phyloP scores from a whole-genome alignment of 805 yeast species.

The Isabelozyma rhagii region DNA sequence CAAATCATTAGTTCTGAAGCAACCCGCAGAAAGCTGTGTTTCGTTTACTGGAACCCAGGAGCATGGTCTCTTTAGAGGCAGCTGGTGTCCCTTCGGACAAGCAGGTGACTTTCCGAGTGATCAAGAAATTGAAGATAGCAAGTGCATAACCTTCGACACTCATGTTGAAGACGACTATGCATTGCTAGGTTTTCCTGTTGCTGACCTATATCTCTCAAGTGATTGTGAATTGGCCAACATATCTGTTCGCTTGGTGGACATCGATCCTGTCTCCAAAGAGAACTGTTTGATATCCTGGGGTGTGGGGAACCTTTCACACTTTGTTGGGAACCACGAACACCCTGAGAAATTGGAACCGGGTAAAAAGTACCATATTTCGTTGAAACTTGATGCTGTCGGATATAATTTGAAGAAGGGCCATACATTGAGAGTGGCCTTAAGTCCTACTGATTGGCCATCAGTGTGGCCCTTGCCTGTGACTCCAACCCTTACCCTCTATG shows the following conservation, averaged over 20 bases:
- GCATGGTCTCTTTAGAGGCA: slow-evolving; percentile 44
- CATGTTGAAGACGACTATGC: slow-evolving; percentile 15
- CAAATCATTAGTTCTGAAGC: not conserved
- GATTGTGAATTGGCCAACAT: slow-evolving; percentile 38
- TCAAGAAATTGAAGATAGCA: slow-evolving; percentile 40
- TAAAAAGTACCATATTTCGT: slow-evolving; percentile 26
- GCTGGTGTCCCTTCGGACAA: slow-evolving; percentile 46
- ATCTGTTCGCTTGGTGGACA: slow-evolving; percentile 37
- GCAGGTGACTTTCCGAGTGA: slow-evolving; percentile 46
- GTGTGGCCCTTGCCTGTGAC: slow-evolving; percentile 44
- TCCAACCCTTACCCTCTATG: slow-evolving; percentile 30
- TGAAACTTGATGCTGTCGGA: slow-evolving; percentile 41
- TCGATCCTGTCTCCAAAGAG: slow-evolving; percentile 35
- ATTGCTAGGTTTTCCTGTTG: slow-evolving; percentile 36
- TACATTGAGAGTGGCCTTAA: slow-evolving; percentile 35
- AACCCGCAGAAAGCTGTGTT: not conserved
- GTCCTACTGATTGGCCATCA: slow-evolving; percentile 48
- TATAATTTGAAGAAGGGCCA: slow-evolving; percentile 34
- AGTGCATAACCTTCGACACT: slow-evolving; percentile 35
- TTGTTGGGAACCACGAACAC: slow-evolving; percentile 35
- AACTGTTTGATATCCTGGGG: slow-evolving; percentile 45
- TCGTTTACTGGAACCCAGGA: slow-evolving; percentile 29
- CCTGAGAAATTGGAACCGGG: slow-evolving; percentile 33
- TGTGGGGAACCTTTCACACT: slow-evolving; percentile 38
- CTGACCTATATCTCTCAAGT: slow-evolving; percentile 28